These are phyloP conservation scores for Pseudogymnoascus sp. DNA, from an alignment of 2,329 filamentous ascomycete species.

Conservation along the genomic window DNA sequence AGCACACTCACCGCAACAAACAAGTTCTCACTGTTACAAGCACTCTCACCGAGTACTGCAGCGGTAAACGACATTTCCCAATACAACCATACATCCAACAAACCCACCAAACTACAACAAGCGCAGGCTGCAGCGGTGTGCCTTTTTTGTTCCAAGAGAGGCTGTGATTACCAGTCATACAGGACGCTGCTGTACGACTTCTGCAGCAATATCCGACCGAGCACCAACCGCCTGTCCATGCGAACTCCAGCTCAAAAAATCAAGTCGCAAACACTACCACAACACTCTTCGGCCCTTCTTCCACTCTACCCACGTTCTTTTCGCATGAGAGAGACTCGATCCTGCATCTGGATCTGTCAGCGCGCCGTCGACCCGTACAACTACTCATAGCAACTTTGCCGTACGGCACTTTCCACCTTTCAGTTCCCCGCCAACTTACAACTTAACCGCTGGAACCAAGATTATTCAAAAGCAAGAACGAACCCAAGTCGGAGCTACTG, in stretches of 20 bases:
- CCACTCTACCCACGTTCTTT: background rate
- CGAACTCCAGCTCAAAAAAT: background rate
- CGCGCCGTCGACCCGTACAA: background rate
- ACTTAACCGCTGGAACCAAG: background rate
- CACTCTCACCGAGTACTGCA: background rate
- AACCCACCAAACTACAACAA: background rate
- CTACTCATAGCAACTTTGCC: background rate
- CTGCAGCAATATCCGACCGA: background rate
- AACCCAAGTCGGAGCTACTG: background rate
- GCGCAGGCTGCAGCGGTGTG: background rate
- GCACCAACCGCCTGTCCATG: background rate
- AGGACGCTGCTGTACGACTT: background rate
- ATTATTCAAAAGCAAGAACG: background rate
- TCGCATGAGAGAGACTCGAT: background rate
- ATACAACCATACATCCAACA: background rate
- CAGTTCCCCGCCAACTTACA: background rate
- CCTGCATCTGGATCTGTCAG: background rate
- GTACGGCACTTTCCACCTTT: background rate
- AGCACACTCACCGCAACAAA: background rate
- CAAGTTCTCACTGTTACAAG: background rate
- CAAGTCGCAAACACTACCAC: background rate
- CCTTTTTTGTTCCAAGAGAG: background rate
- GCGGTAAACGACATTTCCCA: background rate
- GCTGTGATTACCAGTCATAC: background rate
- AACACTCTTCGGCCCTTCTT: background rate